Conservation (phyloP, 2,329 filamentous ascomycete genomes). For the Colletotrichum sp. region DNA sequence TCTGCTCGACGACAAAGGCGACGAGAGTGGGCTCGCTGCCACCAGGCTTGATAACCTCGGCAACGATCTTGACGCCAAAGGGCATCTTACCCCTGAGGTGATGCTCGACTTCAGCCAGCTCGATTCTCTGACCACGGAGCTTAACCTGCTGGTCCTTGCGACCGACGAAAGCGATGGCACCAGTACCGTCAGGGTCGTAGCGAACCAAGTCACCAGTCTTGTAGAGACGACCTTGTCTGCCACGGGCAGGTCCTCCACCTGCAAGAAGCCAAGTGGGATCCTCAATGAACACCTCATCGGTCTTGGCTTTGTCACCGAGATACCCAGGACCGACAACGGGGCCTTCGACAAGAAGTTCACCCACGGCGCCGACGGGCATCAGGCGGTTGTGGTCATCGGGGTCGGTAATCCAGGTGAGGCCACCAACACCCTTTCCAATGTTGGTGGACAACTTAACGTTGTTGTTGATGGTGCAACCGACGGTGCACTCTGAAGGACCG, state of each 20-base stretch:
- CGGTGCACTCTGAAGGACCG: conserved; percentile 59
- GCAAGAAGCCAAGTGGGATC: conserved; percentile 57
- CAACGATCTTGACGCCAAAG: conserved; percentile 45
- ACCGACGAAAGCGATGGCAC: conserved; percentile 62
- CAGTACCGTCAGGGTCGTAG: conserved; percentile 58
- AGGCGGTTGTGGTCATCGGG: conserved; percentile 50
- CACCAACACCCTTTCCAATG: conserved; percentile 54
- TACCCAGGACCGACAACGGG: conserved; percentile 69
- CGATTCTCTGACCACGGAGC: conserved; percentile 68
- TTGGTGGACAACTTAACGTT: conserved; percentile 45
- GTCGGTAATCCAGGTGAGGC: conserved; percentile 57
- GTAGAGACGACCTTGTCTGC: conserved; percentile 54
- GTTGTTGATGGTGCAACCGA: conserved; percentile 55
- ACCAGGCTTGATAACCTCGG: conserved; percentile 54
- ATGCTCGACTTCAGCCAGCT: conserved; percentile 60
- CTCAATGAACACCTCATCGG: conserved; percentile 60
- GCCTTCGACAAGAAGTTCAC: conserved; percentile 60
- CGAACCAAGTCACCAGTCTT: conserved; percentile 65
- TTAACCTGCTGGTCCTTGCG: conserved; percentile 74
- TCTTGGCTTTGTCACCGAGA: conserved; percentile 62
- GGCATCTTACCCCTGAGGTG: conserved; percentile 52
- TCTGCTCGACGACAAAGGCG: conserved; percentile 45
- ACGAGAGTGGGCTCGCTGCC: conserved; percentile 50
- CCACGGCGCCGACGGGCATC: conserved; percentile 52
- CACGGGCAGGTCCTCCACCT: conserved; percentile 42